These are phyloP conservation scores for Lepiota subincarnata DNA, from an alignment of 768 basidiomycete species.

Conservation along the genomic window DNA sequence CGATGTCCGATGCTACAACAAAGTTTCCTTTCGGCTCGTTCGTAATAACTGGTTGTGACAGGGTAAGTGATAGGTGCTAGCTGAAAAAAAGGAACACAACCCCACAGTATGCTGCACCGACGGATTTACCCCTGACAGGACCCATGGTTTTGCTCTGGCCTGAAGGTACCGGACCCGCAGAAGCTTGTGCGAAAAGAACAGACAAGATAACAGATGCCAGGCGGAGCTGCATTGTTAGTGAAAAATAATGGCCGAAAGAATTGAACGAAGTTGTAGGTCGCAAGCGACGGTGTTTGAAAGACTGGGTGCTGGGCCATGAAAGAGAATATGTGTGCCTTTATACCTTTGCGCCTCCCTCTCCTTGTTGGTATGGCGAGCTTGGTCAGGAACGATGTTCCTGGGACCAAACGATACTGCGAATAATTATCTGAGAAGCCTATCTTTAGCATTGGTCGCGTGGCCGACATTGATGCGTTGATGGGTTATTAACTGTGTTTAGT, in stretches of 20 bases:
- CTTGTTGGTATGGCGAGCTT: neutral
- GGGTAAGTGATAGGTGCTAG: neutral
- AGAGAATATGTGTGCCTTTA: neutral
- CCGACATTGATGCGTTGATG: neutral
- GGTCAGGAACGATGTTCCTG: no score
- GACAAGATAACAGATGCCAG: slow-evolving; percentile 1
- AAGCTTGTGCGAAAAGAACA: neutral
- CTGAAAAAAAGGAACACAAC: neutral
- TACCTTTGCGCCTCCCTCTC: neutral
- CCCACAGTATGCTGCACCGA: slow-evolving; percentile 29
- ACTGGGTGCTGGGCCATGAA: neutral
- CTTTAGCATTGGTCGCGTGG: neutral
- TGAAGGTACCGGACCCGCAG: neutral
- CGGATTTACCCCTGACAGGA: slow-evolving; percentile 4
- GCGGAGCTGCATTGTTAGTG: neutral
- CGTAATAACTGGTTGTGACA: slow-evolving; percentile 36
- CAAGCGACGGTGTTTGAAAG: neutral
- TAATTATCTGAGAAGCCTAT: no score
- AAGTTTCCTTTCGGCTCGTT: slow-evolving; percentile 45
- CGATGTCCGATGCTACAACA: slow-evolving; percentile 38
- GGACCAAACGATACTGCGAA: no score
- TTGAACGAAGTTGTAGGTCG: neutral
- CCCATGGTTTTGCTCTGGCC: neutral
- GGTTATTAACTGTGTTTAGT: no score
- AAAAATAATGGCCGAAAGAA: neutral